Base-by-base conservation (phyloP, 441 rosid species). In the Populus hybrid region DNA sequence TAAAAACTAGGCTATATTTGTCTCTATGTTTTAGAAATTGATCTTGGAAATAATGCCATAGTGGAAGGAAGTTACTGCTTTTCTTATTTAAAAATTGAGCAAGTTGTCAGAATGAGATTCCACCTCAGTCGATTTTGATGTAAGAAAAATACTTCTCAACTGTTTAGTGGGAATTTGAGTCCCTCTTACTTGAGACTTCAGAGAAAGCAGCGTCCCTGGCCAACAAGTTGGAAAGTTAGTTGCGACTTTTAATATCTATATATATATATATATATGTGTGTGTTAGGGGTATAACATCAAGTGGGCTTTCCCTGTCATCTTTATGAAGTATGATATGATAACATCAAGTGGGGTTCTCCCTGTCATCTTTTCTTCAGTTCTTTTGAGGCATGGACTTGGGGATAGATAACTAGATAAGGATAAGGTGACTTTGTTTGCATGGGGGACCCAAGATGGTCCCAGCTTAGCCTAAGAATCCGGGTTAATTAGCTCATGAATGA, bases 361-460 rank as follows among this genome's bases (percentile, higher is more conserved):
- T 75, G 11, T 67, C 77, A 34, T 20, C 26, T 8, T 57, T 71
- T 76, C 38, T 3, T 21, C 2, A 24, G 10, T 9, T 21, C 24
- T 20, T 16, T 61, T 0, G 16, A 53, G 11, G 36, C 12, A 16
- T 10, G 18, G 40, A 57, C 10, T 2, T 1, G 73, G 79, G 67
- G 12, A 63, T 50, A 9, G 75, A 36, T 42, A 28, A 72, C 9
- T 67, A 16, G 86, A 81, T 81, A 69, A 82, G 85, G 82, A 65
- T 79, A 32, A 74, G n/a, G 40, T 8, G 20, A 38, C 34, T 66
- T 36, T 1, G 70, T 10, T 26, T 46, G 57, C 57, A 53, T 16
- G 61, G 9, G 35, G 46, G 77, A 67, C 77, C 79, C 57, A 12
- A 3, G 11, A 24, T 74, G 77, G 78, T 70, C 77, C 73, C 57